Evolutionary conservation across 371 early-diverging fungal species (phyloP), one percentile per base, ranked within the genome.

Genomic region (Mortierella polycephala): DNA sequence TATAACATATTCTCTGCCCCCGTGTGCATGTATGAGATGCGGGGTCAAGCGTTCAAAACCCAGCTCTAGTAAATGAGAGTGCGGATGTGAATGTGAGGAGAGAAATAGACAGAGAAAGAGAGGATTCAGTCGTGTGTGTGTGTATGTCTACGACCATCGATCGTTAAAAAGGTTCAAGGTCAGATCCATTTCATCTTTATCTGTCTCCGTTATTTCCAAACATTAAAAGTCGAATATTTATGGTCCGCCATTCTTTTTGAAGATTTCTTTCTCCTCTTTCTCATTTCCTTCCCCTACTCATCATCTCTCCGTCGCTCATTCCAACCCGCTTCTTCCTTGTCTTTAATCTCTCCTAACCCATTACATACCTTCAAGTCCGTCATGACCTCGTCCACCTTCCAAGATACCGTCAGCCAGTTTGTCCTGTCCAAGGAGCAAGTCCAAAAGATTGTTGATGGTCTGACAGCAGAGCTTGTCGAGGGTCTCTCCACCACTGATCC

Each of bases 401-500:
- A 73, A 67, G 64, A 81, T 1, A 62, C 62, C 21, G 64, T 74
- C 18, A 46, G 60, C 67, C 39, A 74, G 79, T 60, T 84, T 76
- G 64, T 77, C 51, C 81, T 88, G 37, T 68, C 84, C 51, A 83
- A 69, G 64, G 76, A 83, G 23, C 82, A 83, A 67, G 81, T 90
- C 30, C 72, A 84, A 30, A 85, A 86, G 60, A 85, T 87, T 61
- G 70, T 87, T 11, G 60, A 84, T 52, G 88, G 86, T 39, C 81
- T 88, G 57, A 81, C 75, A 23, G 64, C 70, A 7, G 86, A 87
- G 65, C 82, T 68, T 53, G 70, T 85, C 50, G 82, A 85, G 57
- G 89, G 87, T 46, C 72, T 88, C 39, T 83, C 86, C 20, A 87
- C 87, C 61, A 85, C 84, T 45, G 74, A 81, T 57, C 67, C 75